Percentiles rank a stretch among this genome's conserved stretches.
Evolutionary conservation across 2,329 filamentous ascomycete species (phyloP).

Genomic region (Pseudogymnoascus sp.): DNA sequence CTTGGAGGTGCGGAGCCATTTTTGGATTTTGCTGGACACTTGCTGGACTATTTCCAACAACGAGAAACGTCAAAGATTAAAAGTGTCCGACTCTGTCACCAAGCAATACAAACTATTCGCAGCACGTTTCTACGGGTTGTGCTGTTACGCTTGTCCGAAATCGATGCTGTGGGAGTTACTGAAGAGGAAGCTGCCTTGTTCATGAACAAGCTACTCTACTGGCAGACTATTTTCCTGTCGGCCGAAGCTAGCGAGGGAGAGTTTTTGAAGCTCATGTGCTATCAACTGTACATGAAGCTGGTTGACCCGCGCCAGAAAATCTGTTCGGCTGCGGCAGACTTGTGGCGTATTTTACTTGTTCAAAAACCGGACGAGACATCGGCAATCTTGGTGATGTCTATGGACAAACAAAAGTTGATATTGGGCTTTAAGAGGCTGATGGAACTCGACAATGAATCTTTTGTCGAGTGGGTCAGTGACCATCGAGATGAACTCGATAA

Average conservation of each 20-base stretch:
- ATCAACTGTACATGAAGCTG: conserved; percentile 83
- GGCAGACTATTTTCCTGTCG: conserved; percentile 84
- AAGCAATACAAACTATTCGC: conserved; percentile 69
- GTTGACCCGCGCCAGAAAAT: conserved; percentile 61
- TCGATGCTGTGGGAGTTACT: conserved; percentile 56
- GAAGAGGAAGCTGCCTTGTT: conserved; percentile 60
- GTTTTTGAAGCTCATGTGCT: conserved; percentile 79
- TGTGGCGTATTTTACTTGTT: conserved; percentile 87
- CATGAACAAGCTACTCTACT: conserved; percentile 82
- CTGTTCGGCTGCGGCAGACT: conserved; percentile 67
- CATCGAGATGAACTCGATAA: conserved; percentile 70
- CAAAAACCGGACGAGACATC: conserved; percentile 83
- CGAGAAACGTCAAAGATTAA: conserved; percentile 76
- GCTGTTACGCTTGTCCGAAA: conserved; percentile 73
- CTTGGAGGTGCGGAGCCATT: conserved; percentile 76
- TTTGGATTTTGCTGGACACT: conserved; percentile 75
- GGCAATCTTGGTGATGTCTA: conserved; percentile 60
- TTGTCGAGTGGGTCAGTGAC: conserved; percentile 80
- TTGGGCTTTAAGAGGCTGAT: conserved; percentile 76
- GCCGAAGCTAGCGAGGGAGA: conserved; percentile 72
- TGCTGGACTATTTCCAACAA: conserved; percentile 82
- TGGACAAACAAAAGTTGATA: conserved; percentile 63
- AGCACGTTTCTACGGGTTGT: conserved; percentile 70
- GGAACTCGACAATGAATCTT: conserved; percentile 81
- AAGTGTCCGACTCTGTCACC: conserved; percentile 81